Conservation (phyloP, 768 basidiomycete species). For the Amyloporia xantha region DNA sequence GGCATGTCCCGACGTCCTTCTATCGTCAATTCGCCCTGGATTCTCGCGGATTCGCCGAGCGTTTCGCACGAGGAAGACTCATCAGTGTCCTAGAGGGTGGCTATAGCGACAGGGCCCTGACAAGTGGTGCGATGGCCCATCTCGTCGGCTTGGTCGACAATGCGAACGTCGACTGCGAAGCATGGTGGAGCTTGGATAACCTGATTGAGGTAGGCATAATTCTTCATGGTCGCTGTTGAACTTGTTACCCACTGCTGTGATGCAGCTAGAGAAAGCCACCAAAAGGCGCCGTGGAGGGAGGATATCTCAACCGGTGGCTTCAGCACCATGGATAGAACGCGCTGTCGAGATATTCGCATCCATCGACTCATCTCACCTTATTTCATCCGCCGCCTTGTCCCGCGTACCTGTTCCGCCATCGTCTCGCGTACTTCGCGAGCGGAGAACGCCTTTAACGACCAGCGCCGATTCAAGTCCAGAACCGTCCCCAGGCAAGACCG, state of each 20-base stretch:
- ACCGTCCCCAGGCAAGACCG: constrained; percentile 7
- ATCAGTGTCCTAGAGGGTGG: constrained; percentile 94
- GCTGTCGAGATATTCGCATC: constrained; percentile 42
- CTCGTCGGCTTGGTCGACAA: constrained; percentile 52
- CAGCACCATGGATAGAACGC: constrained; percentile 55
- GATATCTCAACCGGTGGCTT: constrained; percentile 26
- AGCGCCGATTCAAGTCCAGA: constrained; percentile 9
- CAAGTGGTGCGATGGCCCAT: constrained; percentile 79
- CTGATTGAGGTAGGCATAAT: constrained; percentile 44
- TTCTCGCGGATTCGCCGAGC: constrained; percentile 54
- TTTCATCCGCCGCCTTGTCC: constrained; percentile 11
- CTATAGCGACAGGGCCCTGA: constrained; percentile 85
- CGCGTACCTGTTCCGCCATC: constrained; percentile 26
- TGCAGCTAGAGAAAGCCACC: constrained; percentile 56
- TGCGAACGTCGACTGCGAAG: constrained; percentile 22
- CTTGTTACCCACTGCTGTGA: background rate
- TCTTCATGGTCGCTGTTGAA: background rate
- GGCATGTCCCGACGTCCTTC: constrained; percentile 84
- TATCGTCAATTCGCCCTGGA: constrained; percentile 80
- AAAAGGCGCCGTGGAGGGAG: constrained; percentile 54
- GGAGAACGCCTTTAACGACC: constrained; percentile 25
- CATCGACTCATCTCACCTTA: constrained; percentile 24
- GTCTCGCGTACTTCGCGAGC: constrained; percentile 45
- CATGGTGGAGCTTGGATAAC: constrained; percentile 64
- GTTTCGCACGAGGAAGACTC: constrained; percentile 59